phyloP scores from a whole-genome alignment of 78 protist species.

The Chrysochromulina parva region DNA sequence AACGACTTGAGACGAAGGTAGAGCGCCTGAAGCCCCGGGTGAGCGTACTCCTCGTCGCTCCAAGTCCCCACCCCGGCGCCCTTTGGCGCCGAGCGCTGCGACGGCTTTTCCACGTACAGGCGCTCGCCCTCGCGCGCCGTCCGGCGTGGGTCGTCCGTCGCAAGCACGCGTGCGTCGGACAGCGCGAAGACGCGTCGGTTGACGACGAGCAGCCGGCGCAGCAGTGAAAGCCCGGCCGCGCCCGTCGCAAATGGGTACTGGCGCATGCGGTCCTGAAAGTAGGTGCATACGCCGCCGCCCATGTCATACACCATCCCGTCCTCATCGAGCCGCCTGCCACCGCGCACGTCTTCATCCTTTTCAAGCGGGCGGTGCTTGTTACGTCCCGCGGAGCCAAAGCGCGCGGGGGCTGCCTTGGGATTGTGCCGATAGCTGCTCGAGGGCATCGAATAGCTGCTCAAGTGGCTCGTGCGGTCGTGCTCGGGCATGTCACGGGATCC shows the following conservation, averaged over 20 bases:
- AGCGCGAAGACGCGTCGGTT: neutral
- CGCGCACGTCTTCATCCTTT: neutral
- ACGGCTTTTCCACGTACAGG: neutral
- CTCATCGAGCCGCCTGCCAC: neutral
- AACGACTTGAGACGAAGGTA: neutral
- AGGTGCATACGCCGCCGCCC: neutral
- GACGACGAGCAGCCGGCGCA: neutral
- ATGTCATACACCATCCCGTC: constrained; percentile 5
- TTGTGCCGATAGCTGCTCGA: no score
- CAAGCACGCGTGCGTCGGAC: neutral
- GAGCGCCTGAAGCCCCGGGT: neutral
- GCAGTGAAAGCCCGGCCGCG: neutral
- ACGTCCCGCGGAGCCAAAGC: neutral
- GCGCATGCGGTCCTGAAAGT: neutral
- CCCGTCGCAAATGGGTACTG: neutral
- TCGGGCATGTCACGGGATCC: no score
- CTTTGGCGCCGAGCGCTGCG: neutral
- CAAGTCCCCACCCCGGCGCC: neutral
- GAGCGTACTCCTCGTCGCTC: neutral
- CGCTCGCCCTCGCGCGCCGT: neutral
- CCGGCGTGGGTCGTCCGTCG: neutral
- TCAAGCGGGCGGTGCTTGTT: neutral
- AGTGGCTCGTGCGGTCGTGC: no score
- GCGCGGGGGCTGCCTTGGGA: neutral
- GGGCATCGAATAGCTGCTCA: no score